Base-by-base conservation (phyloP, 1,284 basidiomycete genomes). In the Apiotrichum porosum region DNA sequence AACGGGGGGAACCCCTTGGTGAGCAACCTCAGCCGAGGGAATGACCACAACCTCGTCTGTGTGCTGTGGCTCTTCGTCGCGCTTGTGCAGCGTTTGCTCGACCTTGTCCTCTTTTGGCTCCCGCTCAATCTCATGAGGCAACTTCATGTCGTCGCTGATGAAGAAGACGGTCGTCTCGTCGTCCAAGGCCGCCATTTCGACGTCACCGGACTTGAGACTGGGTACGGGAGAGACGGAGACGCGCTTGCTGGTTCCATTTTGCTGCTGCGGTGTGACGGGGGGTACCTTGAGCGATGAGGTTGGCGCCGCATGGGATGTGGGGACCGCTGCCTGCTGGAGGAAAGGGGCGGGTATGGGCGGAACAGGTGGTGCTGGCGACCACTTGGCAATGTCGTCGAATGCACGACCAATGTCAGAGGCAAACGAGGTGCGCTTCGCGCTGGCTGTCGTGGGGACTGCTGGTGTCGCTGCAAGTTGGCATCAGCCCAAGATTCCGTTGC, bases 161-260 rank as follows among this genome's bases (percentile, higher is more conserved):
- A 55, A 55, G 44, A 46, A 55, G 9, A 52, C 53, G 15, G 49
- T 51, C 24, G 50, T 51, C 17, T 47, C 38, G 10, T 37, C 49
- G 31, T 55, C 53, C 8, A 55, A 37, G 3, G 49, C 28, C 13
- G 43, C 45, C 9, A 49, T 35, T 17, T 42, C 35, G 17, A 54
- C 35, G 23, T 54, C 37, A 14, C 31, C 19, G 12, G 42, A 19
- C 18, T 12, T 12, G 8, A 28, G 12, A 28, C 26, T 28, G 8
- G 42, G 42, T 24, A 28, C 26, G 4, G 42, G 42, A 6, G 42
- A 37, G n/a, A 21, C 23, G 3, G 41, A 22, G 5, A 22, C 41
- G 38, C 17, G 40, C 23, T 33, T 21, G 47, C 35, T 13, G 34
- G 30, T 41, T 26, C 18, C 2, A 10, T 24, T 28, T 23, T 15